Conservation (phyloP, 1,284 basidiomycete species). For the Pseudozyma pruni region DNA sequence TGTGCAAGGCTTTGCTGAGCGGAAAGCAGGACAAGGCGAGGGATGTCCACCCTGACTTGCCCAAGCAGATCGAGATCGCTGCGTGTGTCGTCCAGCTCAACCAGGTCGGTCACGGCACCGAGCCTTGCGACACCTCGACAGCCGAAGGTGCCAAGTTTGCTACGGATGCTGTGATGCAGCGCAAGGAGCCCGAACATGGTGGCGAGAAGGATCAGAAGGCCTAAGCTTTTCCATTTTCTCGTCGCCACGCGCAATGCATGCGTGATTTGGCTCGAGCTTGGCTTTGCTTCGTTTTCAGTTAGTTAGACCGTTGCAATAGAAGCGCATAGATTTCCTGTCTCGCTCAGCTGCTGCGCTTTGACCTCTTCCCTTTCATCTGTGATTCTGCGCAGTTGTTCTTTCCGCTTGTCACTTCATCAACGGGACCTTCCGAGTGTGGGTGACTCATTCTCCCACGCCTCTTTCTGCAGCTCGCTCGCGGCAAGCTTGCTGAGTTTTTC, state of each 20-base stretch:
- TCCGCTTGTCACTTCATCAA: no score
- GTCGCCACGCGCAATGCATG: not conserved
- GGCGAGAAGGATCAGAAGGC: constrained; percentile 42
- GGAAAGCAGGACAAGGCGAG: constrained; percentile 34
- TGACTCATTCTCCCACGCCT: no score
- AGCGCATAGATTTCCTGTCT: no score
- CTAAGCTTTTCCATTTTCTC: not conserved
- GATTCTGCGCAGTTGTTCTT: no score
- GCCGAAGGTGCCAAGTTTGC: constrained; percentile 51
- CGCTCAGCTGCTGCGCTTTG: no score
- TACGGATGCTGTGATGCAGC: constrained; percentile 27
- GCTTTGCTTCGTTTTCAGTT: no score
- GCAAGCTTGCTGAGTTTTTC: no score
- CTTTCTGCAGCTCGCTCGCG: no score
- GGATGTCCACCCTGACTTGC: constrained; percentile 32
- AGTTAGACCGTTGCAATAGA: no score
- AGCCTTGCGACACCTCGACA: constrained; percentile 34
- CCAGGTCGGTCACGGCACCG: constrained; percentile 29
- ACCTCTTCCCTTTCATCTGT: no score
- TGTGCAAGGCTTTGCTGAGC: constrained; percentile 43
- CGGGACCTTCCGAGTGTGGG: no score
- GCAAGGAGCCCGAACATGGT: constrained; percentile 31
- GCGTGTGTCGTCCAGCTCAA: constrained; percentile 47
- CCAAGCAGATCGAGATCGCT: constrained; percentile 34
- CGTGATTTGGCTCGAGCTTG: no score